These are phyloP conservation scores for Ascochyta pisi DNA, from an alignment of 2,329 filamentous ascomycete species.

Conservation along the genomic window DNA sequence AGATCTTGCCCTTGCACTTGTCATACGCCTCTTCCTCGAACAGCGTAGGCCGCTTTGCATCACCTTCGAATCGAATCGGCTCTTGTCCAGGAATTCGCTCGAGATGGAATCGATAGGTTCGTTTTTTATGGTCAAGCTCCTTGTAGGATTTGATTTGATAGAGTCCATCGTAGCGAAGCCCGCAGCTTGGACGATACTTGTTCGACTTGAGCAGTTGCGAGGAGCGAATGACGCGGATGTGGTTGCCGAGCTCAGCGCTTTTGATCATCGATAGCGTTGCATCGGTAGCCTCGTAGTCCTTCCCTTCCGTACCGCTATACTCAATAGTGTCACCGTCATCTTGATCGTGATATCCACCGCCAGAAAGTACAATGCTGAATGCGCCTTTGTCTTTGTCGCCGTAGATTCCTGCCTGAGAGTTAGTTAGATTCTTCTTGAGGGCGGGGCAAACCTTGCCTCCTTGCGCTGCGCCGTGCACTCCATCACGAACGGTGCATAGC, in stretches of 20 bases:
- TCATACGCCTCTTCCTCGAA: conserved; percentile 35
- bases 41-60: conserved; percentile 52
- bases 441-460: conserved; percentile 25
- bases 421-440: not conserved
- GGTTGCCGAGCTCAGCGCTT: conserved; percentile 40
- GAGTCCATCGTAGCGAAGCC: conserved; percentile 65
- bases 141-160: conserved; percentile 56
- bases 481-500: conserved; percentile 58
- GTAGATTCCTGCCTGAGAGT: conserved; percentile 51
- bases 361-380: conserved; percentile 62
- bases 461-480: conserved; percentile 59
- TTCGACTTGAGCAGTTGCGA: conserved; percentile 47
- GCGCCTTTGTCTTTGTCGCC: conserved; percentile 57
- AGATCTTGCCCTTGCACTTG: conserved; percentile 24
- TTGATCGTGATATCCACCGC: conserved; percentile 56
- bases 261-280: conserved; percentile 55
- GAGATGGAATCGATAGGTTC: conserved; percentile 58
- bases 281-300: conserved; percentile 38
- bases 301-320: conserved; percentile 60
- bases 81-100: conserved; percentile 53
- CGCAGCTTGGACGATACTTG: conserved; percentile 54
- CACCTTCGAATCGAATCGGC: conserved; percentile 55
- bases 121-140: conserved; percentile 50
- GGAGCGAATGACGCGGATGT: conserved; percentile 61
- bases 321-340: conserved; percentile 59